A percentile compares a stretch with the other conserved stretches of the same genome.
Evolutionary conservation across 805 yeast species (phyloP).

Genomic region (Zygosaccharomyces bailii): DNA sequence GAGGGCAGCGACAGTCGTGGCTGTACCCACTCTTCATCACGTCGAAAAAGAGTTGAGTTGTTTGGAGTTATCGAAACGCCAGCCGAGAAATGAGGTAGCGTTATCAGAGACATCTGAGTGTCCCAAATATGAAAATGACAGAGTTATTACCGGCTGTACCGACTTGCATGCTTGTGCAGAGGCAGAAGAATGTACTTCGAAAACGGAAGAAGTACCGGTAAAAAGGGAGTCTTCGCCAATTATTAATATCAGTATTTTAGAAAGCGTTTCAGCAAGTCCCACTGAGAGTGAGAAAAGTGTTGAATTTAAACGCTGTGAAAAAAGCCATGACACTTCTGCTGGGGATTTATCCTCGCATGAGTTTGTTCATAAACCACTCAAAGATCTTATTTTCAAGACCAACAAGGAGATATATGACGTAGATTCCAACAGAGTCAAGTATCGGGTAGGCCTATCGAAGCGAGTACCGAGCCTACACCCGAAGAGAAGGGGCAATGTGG

Average conservation of each 20-base stretch:
- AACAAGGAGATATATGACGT: conserved; percentile 26
- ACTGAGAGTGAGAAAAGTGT: background rate
- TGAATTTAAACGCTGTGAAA: background rate
- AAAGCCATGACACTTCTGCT: conserved; percentile 7
- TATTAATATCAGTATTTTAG: background rate
- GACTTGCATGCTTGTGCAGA: background rate
- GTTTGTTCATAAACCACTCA: conserved; percentile 26
- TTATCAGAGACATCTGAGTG: background rate
- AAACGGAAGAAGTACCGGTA: background rate
- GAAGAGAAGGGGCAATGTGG: conserved; percentile 4
- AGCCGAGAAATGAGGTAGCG: background rate
- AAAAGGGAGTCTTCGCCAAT: background rate
- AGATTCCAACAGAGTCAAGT: conserved; percentile 25
- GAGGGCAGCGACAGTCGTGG: conserved; percentile 11
- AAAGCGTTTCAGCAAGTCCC: background rate
- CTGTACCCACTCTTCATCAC: conserved; percentile 5
- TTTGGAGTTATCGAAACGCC: conserved; percentile 3
- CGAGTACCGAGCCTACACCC: conserved; percentile 19
- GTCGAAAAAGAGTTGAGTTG: conserved; percentile 8
- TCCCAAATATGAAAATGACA: background rate
- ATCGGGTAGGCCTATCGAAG: conserved; percentile 30
- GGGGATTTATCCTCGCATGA: conserved; percentile 7
- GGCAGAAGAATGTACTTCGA: conserved; percentile 1
- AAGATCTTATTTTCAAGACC: conserved; percentile 27
- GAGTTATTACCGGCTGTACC: background rate